Evolutionary conservation across 208 protist genomes (phyloP).

Genomic region (Leishmania major): DNA sequence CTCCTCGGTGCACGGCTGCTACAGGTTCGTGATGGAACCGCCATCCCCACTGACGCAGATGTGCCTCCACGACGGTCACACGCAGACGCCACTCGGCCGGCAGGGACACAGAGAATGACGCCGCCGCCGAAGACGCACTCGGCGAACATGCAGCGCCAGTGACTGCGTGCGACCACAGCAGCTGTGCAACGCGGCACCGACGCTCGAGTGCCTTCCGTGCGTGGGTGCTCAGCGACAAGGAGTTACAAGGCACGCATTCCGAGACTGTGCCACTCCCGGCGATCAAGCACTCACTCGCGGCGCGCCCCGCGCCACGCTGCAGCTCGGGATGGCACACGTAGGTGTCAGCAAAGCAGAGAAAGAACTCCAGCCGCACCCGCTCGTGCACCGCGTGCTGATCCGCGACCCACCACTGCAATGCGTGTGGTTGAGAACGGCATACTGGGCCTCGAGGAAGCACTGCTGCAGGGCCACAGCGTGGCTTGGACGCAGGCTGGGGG

Average conservation of each 20-base stretch:
- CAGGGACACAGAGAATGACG: slow-evolving; percentile 32
- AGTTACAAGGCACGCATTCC: neutral
- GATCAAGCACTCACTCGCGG: neutral
- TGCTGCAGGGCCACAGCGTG: neutral
- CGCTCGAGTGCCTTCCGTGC: slow-evolving; percentile 14
- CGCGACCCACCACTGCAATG: slow-evolving; percentile 37
- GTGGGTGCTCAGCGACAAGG: slow-evolving; percentile 8
- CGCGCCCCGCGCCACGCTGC: neutral
- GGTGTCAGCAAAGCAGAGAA: slow-evolving; percentile 68
- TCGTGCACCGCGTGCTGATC: slow-evolving; percentile 88
- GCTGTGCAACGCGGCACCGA: slow-evolving; percentile 3
- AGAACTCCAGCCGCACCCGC: slow-evolving; percentile 73
- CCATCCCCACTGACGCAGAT: slow-evolving; percentile 74
- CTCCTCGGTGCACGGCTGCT: neutral
- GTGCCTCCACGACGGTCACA: slow-evolving; percentile 39
- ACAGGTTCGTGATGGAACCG: slow-evolving; percentile 38
- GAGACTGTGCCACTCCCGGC: neutral
- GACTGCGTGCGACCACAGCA: slow-evolving; percentile 5
- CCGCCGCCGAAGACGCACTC: neutral
- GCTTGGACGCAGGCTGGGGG: neutral
- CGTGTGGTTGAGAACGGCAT: slow-evolving; percentile 9
- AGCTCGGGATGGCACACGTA: slow-evolving; percentile 51
- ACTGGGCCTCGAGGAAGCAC: neutral
- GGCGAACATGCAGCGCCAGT: neutral
- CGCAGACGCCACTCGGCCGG: slow-evolving; percentile 39